Percentiles rank a stretch among this genome's conserved stretches.
phyloP scores from a whole-genome alignment of 78 protist genomes.

The Pirum gemmata region DNA sequence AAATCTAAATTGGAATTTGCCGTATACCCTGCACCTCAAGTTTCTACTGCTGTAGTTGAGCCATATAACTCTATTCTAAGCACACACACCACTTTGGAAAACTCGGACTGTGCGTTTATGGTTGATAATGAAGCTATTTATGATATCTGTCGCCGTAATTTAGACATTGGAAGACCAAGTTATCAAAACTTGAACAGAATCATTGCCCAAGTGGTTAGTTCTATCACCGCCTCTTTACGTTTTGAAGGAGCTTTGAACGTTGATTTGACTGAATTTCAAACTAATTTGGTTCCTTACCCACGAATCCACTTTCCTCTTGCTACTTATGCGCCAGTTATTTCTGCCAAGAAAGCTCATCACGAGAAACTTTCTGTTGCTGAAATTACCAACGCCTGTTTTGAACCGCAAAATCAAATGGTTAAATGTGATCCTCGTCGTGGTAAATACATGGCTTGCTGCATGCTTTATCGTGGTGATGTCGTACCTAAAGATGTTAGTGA shows the following conservation, averaged over 20 bases:
- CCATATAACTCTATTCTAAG: constrained; percentile 98
- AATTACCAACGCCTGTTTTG: constrained; percentile 92
- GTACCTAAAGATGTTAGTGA: constrained; percentile 97
- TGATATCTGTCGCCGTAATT: constrained; percentile 90
- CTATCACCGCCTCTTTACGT: constrained; percentile 95
- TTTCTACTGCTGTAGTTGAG: constrained; percentile 96
- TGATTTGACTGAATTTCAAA: constrained; percentile 97
- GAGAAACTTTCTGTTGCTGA: constrained; percentile 91
- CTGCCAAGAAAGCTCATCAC: constrained; percentile 94
- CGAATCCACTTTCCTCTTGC: constrained; percentile 88
- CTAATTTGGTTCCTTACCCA: constrained; percentile 97
- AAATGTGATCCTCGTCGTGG: constrained; percentile 98
- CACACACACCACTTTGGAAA: constrained; percentile 90
- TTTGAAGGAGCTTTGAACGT: constrained; percentile 96
- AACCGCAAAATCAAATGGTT: constrained; percentile 91
- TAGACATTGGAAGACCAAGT: constrained; percentile 92
- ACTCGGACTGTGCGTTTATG: constrained; percentile 89
- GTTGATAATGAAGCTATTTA: constrained; percentile 88
- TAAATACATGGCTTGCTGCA: constrained; percentile 97
- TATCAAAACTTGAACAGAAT: constrained; percentile 97
- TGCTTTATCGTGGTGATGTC: constrained; percentile 97
- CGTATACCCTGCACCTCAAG: constrained; percentile 90
- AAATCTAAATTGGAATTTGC: constrained; percentile 92
- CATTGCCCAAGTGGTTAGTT: constrained; percentile 89
- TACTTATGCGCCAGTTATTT: constrained; percentile 93